Evolutionary conservation across 1,284 basidiomycete species (phyloP).

Genomic region (Sporisorium graminicola): DNA sequence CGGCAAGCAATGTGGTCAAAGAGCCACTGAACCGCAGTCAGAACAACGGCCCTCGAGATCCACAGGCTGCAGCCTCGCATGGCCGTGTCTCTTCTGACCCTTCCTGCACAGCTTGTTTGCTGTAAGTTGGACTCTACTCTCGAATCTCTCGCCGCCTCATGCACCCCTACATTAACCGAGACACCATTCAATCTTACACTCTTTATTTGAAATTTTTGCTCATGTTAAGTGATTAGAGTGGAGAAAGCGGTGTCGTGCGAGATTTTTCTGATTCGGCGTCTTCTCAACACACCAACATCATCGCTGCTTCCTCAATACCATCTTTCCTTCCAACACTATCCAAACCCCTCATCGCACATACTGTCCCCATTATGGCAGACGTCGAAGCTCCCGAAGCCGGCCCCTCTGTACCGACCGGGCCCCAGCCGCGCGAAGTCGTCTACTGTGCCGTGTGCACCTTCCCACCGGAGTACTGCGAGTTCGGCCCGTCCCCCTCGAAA

Average conservation of each 20-base stretch:
- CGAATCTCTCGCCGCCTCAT: not conserved
- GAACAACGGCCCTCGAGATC: not conserved
- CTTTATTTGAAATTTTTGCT: not conserved
- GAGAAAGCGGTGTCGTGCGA: constrained; percentile 36
- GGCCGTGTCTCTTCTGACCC: not conserved
- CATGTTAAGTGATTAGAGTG: not conserved
- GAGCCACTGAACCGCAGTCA: not conserved
- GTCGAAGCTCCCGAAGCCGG: constrained; percentile 38
- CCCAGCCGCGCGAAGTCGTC: constrained; percentile 47
- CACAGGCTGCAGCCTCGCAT: not conserved
- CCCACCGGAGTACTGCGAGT: constrained; percentile 69
- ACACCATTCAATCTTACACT: not conserved
- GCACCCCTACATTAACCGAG: not conserved
- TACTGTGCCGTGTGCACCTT: constrained; percentile 67
- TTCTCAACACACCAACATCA: not conserved
- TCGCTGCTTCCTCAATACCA: not conserved
- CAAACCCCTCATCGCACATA: not conserved
- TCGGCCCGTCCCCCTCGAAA: constrained; percentile 60
- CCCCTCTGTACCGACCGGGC: constrained; percentile 38
- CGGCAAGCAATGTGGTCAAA: not conserved
- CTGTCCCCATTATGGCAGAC: constrained; percentile 27
- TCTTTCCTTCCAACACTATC: not conserved
- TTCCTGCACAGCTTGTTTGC: not conserved
- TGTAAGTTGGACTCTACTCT: not conserved
- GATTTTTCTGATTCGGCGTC: constrained; percentile 9